Evolutionary conservation across 1,284 basidiomycete species (phyloP), one percentile per base, ranked within the genome.

Genomic region (Ustilago hordei): DNA sequence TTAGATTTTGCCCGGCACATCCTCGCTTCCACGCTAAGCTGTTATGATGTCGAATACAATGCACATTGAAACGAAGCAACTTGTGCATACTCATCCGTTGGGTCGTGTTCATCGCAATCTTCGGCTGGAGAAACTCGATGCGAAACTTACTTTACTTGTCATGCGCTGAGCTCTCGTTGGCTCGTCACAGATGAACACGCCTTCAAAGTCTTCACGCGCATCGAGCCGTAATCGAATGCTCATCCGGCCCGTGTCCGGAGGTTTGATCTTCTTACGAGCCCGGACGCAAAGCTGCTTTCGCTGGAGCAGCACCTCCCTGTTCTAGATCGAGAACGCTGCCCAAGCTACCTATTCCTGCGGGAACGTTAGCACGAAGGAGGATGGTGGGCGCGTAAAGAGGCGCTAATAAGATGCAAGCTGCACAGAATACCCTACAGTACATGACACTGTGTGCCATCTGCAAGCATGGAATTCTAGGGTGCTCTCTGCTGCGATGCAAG

Each of bases 401-500:
- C 17, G 17, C 45, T 58, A 45, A 32, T 8, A n/a, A 11, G 15
- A 12, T 32, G 39, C 48, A 32, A 2, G 43, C 31, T 34, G 45
- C 56, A 57, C 45, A 43, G 32, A 48, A 17, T 12, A 23, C 56
- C 45, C 34, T 47, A 45, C 56, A 48, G 19, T 47, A 45, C 56
- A 48, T 43, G n/a, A 19, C 55, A 32, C 12, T 32, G 6, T 13
- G 28, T 50, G 47, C 15, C 23, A 57, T 45, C 23, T 57, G 55
- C 55, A 57, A 28, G 13, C 41, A 43, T 41, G 12, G 23, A 57
- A 17, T 57, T 57, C 35, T 38, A 45, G 55, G 55, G 55, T 57
- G 55, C 31, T 28, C 8, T 32, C 36, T 19, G 7, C 11, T 45
- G 43, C 43, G 19, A 6, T 45, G 43, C 43, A 45, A 19, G 43